Conservation (phyloP, 2,329 filamentous ascomycete species). For the Apiospora marii region DNA sequence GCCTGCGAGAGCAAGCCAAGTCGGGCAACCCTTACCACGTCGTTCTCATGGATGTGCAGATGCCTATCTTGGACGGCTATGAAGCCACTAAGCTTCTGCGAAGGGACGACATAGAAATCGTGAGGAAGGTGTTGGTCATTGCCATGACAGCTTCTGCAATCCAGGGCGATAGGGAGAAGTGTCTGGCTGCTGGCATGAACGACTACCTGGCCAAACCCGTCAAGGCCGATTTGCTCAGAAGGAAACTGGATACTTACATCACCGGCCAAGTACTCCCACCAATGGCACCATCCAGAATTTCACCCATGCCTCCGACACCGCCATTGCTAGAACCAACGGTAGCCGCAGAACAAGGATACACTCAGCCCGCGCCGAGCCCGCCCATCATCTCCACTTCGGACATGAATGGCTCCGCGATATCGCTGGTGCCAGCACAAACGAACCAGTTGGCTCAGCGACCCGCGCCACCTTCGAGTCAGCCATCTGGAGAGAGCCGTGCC, state of each 20-base stretch:
- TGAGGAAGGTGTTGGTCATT: constrained; percentile 88
- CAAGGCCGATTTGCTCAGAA: constrained; percentile 84
- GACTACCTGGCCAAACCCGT: constrained; percentile 97
- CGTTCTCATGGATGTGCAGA: constrained; percentile 95
- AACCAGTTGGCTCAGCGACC: constrained; percentile 22
- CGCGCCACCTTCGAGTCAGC: constrained; percentile 36
- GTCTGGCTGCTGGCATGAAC: constrained; percentile 95
- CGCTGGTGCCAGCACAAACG: constrained; percentile 8
- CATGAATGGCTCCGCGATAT: constrained; percentile 16
- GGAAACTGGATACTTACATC: constrained; percentile 74
- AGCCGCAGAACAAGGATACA: neutral
- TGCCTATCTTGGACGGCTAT: constrained; percentile 93
- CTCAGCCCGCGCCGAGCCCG: constrained; percentile 30
- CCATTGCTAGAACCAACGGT: neutral
- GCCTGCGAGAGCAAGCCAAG: constrained; percentile 74
- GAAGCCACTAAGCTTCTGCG: constrained; percentile 87
- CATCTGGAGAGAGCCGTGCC: constrained; percentile 45
- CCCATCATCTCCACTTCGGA: constrained; percentile 4
- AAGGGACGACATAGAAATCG: constrained; percentile 76
- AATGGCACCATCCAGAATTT: constrained; percentile 35
- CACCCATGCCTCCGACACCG: constrained; percentile 6
- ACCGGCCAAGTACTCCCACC: constrained; percentile 45
- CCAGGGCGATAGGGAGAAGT: constrained; percentile 93
- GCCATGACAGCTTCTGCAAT: constrained; percentile 98
- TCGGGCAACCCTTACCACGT: constrained; percentile 85